Conservation (phyloP, 352 stramenopile genomes). For the Hyaloperonospora brassicae region DNA sequence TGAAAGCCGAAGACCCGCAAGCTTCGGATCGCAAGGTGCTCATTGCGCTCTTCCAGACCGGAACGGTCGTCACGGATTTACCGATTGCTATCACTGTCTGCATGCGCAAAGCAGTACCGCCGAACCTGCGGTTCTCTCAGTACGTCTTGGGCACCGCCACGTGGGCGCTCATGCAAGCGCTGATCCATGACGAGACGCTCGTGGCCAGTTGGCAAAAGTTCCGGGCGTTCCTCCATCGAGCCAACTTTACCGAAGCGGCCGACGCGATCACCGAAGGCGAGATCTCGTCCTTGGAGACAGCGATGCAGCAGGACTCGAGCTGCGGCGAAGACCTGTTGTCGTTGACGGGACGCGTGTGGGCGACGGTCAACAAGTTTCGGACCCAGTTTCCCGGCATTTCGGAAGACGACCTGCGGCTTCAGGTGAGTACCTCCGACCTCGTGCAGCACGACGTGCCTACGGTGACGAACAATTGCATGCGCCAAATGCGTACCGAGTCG, state of each 20-base stretch:
- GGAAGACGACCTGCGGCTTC: background rate
- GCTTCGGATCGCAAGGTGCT: constrained; percentile 11
- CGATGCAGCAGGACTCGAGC: background rate
- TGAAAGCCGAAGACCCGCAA: constrained; percentile 15
- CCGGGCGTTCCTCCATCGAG: background rate
- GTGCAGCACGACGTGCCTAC: constrained; percentile 12
- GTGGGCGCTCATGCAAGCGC: background rate
- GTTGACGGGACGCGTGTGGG: background rate
- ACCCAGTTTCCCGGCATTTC: background rate
- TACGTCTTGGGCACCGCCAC: background rate
- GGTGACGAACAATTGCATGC: constrained; percentile 9
- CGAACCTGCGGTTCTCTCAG: background rate
- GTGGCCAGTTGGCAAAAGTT: background rate
- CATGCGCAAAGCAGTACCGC: background rate
- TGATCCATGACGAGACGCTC: background rate
- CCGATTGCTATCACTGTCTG: no score
- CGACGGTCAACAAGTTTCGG: background rate
- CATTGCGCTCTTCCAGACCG: constrained; percentile 14
- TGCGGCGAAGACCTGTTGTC: background rate
- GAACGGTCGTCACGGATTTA: background rate
- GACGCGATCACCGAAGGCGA: background rate
- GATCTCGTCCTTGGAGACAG: background rate
- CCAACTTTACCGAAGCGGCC: background rate
- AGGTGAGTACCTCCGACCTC: constrained; percentile 3
- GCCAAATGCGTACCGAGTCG: constrained; percentile 24